These are phyloP conservation scores for Magnaporthales sp. DNA, from an alignment of 2,329 filamentous ascomycete species.

Conservation along the genomic window DNA sequence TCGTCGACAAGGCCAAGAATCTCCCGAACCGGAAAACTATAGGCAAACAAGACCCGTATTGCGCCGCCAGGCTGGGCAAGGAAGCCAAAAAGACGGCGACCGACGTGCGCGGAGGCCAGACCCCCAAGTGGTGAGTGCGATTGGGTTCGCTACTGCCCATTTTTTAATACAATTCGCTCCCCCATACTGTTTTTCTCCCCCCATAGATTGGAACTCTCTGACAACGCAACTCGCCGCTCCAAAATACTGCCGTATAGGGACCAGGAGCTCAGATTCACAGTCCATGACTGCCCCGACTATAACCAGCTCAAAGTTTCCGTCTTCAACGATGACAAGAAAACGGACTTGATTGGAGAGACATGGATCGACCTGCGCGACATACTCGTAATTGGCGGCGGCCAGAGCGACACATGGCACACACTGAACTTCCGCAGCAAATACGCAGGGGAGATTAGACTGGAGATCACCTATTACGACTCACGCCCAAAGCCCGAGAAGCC, in stretches of 20 bases:
- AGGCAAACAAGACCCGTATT: conserved; percentile 97
- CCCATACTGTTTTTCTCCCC: too few relatives aligned
- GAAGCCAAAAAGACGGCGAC: conserved; percentile 96
- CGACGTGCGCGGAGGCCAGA: conserved; percentile 89
- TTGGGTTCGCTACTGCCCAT: neutral
- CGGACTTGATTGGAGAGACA: conserved; percentile 88
- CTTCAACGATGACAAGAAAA: conserved; percentile 98
- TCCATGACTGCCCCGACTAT: conserved; percentile 95
- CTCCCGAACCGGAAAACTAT: conserved; percentile 94
- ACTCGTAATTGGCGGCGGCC: conserved; percentile 78
- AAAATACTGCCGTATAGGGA: conserved; percentile 54
- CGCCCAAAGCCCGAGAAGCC: conserved; percentile 72
- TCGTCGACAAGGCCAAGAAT: conserved; percentile 94
- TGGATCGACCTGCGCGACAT: conserved; percentile 80
- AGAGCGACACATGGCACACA: conserved; percentile 86
- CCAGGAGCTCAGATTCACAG: conserved; percentile 89
- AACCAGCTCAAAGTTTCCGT: conserved; percentile 90
- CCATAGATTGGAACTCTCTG: neutral
- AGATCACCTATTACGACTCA: conserved; percentile 92
- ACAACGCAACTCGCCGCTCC: neutral
- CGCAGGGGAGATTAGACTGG: conserved; percentile 86
- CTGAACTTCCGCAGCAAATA: conserved; percentile 89
- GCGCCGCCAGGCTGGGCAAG: conserved; percentile 85
- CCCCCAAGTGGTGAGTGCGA: conserved; percentile 74
- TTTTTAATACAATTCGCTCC: too few relatives aligned